These are phyloP conservation scores for Leccinum aurantiacum DNA, from an alignment of 768 basidiomycete species.

Conservation along the genomic window DNA sequence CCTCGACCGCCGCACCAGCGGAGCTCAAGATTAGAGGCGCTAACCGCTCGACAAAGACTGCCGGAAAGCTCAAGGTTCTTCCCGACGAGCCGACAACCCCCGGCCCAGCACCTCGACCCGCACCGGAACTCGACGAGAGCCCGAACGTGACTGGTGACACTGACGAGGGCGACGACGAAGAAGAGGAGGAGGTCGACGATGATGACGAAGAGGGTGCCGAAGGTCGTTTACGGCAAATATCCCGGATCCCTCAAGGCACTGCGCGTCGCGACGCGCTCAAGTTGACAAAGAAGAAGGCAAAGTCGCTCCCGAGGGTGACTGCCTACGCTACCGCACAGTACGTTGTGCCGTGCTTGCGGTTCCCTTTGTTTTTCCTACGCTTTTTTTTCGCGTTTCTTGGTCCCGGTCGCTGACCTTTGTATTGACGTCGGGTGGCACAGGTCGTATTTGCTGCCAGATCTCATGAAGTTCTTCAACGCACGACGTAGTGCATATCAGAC, in stretches of 20 bases:
- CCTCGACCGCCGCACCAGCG: constrained; percentile 6
- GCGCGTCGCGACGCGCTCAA: constrained; percentile 87
- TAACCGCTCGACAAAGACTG: constrained; percentile 77
- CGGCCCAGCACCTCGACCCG: constrained; percentile 30
- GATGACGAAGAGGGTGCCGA: constrained; percentile 57
- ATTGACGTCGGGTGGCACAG: constrained; percentile 38
- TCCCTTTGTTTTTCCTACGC: not conserved
- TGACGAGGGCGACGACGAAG: constrained; percentile 69
- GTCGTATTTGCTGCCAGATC: constrained; percentile 84
- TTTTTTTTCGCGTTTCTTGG: not conserved
- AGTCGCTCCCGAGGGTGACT: constrained; percentile 88
- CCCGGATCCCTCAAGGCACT: constrained; percentile 91
- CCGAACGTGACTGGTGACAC: constrained; percentile 55
- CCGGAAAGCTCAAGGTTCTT: constrained; percentile 84
- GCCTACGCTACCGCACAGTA: constrained; percentile 94
- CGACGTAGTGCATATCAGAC: constrained; percentile 81
- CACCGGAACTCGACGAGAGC: constrained; percentile 40
- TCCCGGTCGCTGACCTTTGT: not conserved
- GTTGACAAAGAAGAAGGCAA: constrained; percentile 93
- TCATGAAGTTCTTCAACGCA: constrained; percentile 88
- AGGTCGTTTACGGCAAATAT: constrained; percentile 66
- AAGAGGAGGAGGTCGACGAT: constrained; percentile 54
- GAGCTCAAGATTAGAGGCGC: constrained; percentile 68
- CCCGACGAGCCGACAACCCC: constrained; percentile 75
- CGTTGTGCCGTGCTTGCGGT: constrained; percentile 3